A percentile compares a stretch with the other conserved stretches of the same genome.
Evolutionary conservation across 139 green algal species (phyloP).

Genomic region (Chlorella vulgaris): DNA sequence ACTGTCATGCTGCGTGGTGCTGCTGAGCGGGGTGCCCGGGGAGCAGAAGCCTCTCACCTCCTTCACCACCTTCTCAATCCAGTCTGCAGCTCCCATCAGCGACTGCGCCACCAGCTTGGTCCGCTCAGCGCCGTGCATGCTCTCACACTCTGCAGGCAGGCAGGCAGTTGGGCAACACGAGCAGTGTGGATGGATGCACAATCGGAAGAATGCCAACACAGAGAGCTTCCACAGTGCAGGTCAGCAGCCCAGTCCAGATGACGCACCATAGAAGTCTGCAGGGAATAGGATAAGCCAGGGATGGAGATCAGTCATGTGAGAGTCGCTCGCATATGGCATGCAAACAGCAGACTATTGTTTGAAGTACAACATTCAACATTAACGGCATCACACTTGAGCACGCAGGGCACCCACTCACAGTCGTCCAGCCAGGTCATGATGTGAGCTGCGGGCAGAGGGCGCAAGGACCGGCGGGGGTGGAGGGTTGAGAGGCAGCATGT

Average conservation of each 20-base stretch:
- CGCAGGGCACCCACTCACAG: too few species aligned
- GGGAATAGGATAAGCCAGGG: background rate
- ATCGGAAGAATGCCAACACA: background rate
- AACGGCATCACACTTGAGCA: too few species aligned
- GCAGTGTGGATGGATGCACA: background rate
- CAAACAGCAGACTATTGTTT: too few species aligned
- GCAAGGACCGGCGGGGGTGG: background rate
- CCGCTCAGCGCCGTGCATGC: constrained; percentile 55
- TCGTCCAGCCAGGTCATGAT: constrained; percentile 57
- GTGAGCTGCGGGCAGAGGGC: constrained; percentile 39
- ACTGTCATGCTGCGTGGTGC: too few species aligned
- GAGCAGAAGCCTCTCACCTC: too few species aligned
- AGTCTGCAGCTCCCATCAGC: constrained; percentile 56
- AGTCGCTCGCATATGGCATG: too few species aligned
- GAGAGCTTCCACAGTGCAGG: too few species aligned
- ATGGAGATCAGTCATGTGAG: background rate
- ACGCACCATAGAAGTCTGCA: background rate
- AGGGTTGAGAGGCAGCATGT: background rate
- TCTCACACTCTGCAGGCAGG: constrained; percentile 24
- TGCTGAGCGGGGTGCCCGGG: too few species aligned
- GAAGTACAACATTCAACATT: too few species aligned
- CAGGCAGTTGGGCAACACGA: background rate
- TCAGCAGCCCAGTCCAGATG: too few species aligned
- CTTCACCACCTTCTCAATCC: constrained; percentile 49
- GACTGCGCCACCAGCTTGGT: constrained; percentile 53